phyloP scores from a whole-genome alignment of 2,329 filamentous ascomycete genomes.

The Biscogniauxia marginata region DNA sequence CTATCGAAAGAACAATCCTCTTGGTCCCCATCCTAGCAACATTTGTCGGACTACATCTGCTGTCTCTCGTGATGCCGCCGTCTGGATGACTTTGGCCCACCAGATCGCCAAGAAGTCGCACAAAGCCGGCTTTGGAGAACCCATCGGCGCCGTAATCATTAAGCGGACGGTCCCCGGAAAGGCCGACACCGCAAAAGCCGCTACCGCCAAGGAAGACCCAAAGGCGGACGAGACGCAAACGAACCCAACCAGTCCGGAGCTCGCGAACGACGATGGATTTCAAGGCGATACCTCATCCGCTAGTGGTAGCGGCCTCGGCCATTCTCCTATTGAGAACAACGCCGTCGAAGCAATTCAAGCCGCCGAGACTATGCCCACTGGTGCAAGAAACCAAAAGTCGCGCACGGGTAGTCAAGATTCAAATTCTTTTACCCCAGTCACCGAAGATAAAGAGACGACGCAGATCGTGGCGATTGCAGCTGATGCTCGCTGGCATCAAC shows the following conservation, averaged over 20 bases:
- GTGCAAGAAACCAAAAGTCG: constrained; percentile 2
- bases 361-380: constrained; percentile 1
- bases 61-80: constrained; percentile 60
- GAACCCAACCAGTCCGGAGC: constrained; percentile 11
- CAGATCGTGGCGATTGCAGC: constrained; percentile 71
- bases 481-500: constrained; percentile 68
- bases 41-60: constrained; percentile 69
- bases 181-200: constrained; percentile 16
- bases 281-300: constrained; percentile 3
- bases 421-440: constrained; percentile 22
- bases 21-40: constrained; percentile 77
- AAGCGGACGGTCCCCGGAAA: constrained; percentile 48
- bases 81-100: constrained; percentile 68
- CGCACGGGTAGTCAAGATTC: constrained; percentile 8
- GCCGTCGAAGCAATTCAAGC: neutral
- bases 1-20: constrained; percentile 84
- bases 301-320: constrained; percentile 2
- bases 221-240: constrained; percentile 23
- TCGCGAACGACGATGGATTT: constrained; percentile 5
- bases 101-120: constrained; percentile 60
- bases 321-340: neutral
- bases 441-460: constrained; percentile 34
- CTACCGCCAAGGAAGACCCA: constrained; percentile 15
- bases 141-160: constrained; percentile 73
- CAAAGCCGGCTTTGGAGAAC: constrained; percentile 60